A percentile compares a stretch with the other conserved stretches of the same genome.
These are phyloP conservation scores for Pseudomassariella vexata DNA, from an alignment of 2,329 filamentous ascomycete species.

Conservation along the genomic window DNA sequence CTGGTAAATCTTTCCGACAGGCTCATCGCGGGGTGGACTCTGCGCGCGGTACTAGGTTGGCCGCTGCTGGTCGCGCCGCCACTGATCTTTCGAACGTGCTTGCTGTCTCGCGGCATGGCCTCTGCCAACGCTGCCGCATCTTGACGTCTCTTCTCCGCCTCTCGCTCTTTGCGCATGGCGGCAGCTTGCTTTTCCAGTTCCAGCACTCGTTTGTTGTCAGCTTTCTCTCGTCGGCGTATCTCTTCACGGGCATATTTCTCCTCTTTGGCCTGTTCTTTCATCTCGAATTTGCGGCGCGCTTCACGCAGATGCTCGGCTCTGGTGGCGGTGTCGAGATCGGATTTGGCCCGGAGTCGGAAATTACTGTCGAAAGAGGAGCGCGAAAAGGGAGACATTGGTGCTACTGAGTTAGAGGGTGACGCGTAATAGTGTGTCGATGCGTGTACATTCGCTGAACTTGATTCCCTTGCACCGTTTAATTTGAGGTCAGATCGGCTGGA, in stretches of 20 bases:
- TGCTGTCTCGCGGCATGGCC: constrained; percentile 19
- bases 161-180: constrained; percentile 38
- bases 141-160: constrained; percentile 34
- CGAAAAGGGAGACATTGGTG: constrained; percentile 42
- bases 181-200: constrained; percentile 42
- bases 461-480: constrained; percentile 30
- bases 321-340: constrained; percentile 50
- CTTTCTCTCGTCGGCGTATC: constrained; percentile 51
- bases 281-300: constrained; percentile 57
- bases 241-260: constrained; percentile 57
- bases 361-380: constrained; percentile 57
- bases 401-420: constrained; percentile 28
- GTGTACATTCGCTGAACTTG: constrained; percentile 22
- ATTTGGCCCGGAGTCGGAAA: constrained; percentile 51
- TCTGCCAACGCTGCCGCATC: constrained; percentile 24
- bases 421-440: constrained; percentile 7
- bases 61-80: constrained; percentile 20
- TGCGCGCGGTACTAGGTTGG: constrained; percentile 20
- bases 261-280: constrained; percentile 55
- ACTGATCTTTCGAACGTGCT: constrained; percentile 24
- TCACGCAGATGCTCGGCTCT: constrained; percentile 53
- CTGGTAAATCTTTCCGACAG: constrained; percentile 14
- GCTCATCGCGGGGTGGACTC: constrained; percentile 8
- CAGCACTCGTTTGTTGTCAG: constrained; percentile 50
- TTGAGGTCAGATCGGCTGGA: constrained; percentile 45